Conservation (phyloP, 148 eudicot genomes). For the Pharnaceum exiguum region DNA sequence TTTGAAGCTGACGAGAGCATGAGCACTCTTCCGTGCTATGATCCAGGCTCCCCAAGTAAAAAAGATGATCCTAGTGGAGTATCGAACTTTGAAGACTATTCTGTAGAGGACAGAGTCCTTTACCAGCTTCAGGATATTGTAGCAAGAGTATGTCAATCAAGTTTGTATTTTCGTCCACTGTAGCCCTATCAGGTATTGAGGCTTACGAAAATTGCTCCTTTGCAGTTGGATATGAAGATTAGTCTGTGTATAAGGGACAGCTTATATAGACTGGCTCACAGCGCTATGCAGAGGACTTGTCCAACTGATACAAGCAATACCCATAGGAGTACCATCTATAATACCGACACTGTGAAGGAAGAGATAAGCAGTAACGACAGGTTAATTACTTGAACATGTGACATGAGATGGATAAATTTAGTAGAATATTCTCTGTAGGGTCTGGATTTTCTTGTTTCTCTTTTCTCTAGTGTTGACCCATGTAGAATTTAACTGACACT, state of each 20-base stretch:
- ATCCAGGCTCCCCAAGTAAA: conserved; percentile 36
- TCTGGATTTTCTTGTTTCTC: background rate
- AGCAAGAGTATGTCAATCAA: conserved; percentile 39
- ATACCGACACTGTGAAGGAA: conserved; percentile 26
- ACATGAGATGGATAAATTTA: too few species aligned
- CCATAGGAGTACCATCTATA: conserved; percentile 25
- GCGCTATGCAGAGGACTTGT: conserved; percentile 61
- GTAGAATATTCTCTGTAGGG: too few species aligned
- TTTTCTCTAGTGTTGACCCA: too few species aligned
- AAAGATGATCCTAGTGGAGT: conserved; percentile 31
- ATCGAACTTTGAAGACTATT: conserved; percentile 33
- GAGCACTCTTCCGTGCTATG: conserved; percentile 27
- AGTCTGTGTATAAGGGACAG: conserved; percentile 78
- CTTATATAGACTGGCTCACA: conserved; percentile 67
- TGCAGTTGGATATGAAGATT: conserved; percentile 60
- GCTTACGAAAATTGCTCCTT: background rate
- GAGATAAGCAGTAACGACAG: conserved; percentile 41
- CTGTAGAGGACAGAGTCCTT: conserved; percentile 53
- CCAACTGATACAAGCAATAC: conserved; percentile 38
- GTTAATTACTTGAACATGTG: conserved; percentile 31
- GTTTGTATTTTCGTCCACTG: conserved; percentile 1
- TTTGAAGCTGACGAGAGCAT: conserved; percentile 29
- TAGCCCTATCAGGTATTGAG: background rate
- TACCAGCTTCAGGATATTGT: conserved; percentile 55
- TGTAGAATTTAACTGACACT: too few species aligned